Conservation (phyloP, 306 rosid species). For the Nissolia schottii region DNA sequence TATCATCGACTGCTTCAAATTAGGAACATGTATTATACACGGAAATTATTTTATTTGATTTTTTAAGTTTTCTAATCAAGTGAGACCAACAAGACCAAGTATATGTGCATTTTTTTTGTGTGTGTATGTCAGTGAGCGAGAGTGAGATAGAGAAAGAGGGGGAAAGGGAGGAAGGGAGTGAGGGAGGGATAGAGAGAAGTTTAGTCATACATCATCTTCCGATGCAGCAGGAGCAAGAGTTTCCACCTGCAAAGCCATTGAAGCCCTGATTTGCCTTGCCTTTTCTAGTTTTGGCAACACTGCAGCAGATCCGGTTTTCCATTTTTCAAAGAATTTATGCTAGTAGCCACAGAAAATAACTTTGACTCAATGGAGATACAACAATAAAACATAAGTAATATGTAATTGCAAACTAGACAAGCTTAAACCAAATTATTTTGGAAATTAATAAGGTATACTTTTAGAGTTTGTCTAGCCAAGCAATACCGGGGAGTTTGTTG, state of each 20-base stretch:
- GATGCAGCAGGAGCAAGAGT: conserved; percentile 45
- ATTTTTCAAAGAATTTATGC: conserved; percentile 97
- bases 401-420: conserved; percentile 14
- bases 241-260: conserved; percentile 78
- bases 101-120: neutral
- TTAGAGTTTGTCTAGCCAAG: neutral
- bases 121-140: neutral
- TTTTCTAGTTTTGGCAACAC: conserved; percentile 79
- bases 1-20: conserved; percentile 46
- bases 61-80: neutral
- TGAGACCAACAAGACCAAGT: neutral
- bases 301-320: conserved; percentile 75
- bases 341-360: conserved; percentile 32
- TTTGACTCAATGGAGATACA: conserved; percentile 25
- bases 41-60: conserved; percentile 17
- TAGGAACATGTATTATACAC: conserved; percentile 2
- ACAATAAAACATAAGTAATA: conserved; percentile 14
- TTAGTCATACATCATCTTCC: conserved; percentile 57
- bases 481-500: no score
- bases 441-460: conserved; percentile 2
- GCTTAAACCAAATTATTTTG: conserved; percentile 2
- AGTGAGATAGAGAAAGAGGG: neutral
- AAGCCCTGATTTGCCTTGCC: conserved; percentile 75
- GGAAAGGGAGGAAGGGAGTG: neutral
- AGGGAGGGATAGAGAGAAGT: no score